These are phyloP conservation scores for Exophiala lecanii-corni DNA, from an alignment of 2,329 filamentous ascomycete genomes.

Conservation along the genomic window DNA sequence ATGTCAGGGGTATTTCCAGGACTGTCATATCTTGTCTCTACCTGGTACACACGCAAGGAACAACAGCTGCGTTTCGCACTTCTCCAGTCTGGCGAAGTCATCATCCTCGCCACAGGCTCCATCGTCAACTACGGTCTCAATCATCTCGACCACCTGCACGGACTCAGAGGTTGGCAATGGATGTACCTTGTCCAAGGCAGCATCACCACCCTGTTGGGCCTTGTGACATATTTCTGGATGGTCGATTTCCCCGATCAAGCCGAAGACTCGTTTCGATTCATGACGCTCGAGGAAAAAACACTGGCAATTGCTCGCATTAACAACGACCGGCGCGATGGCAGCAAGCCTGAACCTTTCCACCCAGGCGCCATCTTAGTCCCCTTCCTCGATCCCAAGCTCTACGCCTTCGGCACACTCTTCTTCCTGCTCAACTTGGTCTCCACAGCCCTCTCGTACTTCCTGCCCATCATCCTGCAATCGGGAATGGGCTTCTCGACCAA, in stretches of 20 bases:
- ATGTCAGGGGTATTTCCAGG: constrained; percentile 49
- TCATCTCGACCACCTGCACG: constrained; percentile 52
- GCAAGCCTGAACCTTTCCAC: constrained; percentile 50
- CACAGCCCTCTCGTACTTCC: constrained; percentile 61
- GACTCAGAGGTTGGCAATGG: constrained; percentile 61
- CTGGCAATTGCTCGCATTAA: constrained; percentile 56
- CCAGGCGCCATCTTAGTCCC: constrained; percentile 58
- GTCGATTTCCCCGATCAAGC: constrained; percentile 63
- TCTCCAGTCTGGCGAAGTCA: constrained; percentile 38
- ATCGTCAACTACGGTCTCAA: constrained; percentile 69
- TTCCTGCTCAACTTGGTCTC: constrained; percentile 65
- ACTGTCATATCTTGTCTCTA: constrained; percentile 44
- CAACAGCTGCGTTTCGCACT: constrained; percentile 20
- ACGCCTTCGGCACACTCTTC: constrained; percentile 37
- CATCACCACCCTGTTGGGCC: constrained; percentile 55
- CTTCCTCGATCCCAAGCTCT: constrained; percentile 44
- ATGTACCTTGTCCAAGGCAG: constrained; percentile 65
- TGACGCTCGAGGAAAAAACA: constrained; percentile 52
- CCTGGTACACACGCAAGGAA: constrained; percentile 54
- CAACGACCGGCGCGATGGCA: constrained; percentile 56
- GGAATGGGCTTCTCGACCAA: constrained; percentile 53
- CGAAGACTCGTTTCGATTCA: constrained; percentile 53
- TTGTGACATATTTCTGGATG: constrained; percentile 65
- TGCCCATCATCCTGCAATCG: constrained; percentile 52
- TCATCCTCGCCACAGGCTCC: constrained; percentile 60